Percentiles rank a stretch among this genome's conserved stretches.
Evolutionary conservation across 345 rosid species (phyloP).

Genomic region (Orychophragmus violaceus): DNA sequence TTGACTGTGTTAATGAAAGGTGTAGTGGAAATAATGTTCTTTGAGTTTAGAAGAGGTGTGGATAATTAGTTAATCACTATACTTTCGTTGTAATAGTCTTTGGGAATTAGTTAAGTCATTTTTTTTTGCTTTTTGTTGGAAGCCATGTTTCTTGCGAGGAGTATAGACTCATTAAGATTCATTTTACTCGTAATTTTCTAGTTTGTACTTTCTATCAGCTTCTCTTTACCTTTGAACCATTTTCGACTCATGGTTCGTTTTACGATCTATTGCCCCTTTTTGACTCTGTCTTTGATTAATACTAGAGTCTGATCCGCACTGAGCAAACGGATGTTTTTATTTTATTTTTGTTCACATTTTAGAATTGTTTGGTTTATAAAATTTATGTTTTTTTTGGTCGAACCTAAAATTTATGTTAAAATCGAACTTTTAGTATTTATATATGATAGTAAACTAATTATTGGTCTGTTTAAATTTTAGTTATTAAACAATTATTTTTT

Average conservation of each 20-base stretch:
- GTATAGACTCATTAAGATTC: not conserved
- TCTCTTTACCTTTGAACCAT: not conserved
- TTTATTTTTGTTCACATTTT: too few relatives aligned
- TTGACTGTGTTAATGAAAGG: not conserved
- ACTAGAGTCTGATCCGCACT: too few relatives aligned
- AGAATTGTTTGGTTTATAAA: too few relatives aligned
- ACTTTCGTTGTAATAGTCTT: slow-evolving; percentile 20
- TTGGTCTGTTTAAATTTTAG: too few relatives aligned
- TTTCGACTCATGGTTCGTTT: not conserved
- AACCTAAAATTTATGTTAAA: too few relatives aligned
- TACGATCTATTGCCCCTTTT: too few relatives aligned
- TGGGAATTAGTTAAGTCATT: not conserved
- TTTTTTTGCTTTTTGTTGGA: not conserved
- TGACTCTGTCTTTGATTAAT: not conserved
- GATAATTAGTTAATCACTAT: slow-evolving; percentile 6
- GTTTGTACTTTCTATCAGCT: not conserved
- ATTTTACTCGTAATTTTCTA: not conserved
- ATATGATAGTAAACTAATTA: too few relatives aligned
- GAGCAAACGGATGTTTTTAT: too few relatives aligned
- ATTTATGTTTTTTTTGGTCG: too few relatives aligned
- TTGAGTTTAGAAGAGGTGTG: not conserved
- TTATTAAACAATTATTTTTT: too few relatives aligned
- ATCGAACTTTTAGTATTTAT: too few relatives aligned
- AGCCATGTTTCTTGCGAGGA: slow-evolving; percentile 8
- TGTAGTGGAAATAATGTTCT: not conserved